Conservation (phyloP, 2,329 filamentous ascomycete species). For the Neonectria hederae region DNA sequence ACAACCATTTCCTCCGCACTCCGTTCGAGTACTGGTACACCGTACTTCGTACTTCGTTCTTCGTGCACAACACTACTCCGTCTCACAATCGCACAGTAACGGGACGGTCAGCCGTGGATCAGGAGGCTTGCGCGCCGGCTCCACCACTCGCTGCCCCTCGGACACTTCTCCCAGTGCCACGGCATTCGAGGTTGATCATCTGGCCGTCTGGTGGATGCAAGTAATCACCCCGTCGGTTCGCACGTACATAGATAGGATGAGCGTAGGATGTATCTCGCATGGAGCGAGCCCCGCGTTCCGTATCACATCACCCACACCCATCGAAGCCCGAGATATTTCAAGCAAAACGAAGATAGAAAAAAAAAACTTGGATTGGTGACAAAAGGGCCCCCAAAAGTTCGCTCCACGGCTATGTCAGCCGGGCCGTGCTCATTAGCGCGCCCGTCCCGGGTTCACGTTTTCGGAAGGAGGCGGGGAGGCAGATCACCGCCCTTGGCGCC, state of each 20-base stretch:
- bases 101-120: neutral
- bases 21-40: neutral
- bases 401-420: neutral
- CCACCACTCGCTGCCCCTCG: neutral
- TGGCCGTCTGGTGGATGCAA: neutral
- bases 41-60: neutral
- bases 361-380: neutral
- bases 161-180: neutral
- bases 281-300: neutral
- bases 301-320: conserved; percentile 1
- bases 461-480: conserved; percentile 16
- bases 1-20: neutral
- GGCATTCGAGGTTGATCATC: neutral
- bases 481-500: too few species aligned
- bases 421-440: conserved; percentile 6
- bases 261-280: neutral
- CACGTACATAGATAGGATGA: too few species aligned
- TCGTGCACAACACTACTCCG: neutral
- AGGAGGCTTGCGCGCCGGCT: neutral
- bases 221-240: neutral
- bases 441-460: neutral
- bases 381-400: neutral
- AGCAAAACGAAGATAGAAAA: neutral
- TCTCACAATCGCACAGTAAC: neutral
- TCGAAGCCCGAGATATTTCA: neutral